Evolutionary conservation across 345 rosid genomes (phyloP).

Genomic region (Brassica nigra): DNA sequence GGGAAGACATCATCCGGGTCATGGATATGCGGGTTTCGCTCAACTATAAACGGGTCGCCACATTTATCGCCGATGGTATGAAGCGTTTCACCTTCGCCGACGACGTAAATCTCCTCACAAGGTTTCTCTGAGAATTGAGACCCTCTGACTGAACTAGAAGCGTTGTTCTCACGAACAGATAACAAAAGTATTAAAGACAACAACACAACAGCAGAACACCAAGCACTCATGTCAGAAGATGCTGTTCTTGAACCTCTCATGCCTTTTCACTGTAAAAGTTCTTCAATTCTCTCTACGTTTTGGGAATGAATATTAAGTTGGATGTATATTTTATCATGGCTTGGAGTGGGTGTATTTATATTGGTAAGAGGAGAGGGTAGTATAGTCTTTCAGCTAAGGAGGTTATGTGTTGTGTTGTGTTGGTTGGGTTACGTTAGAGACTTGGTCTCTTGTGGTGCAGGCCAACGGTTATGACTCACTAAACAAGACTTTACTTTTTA

Average conservation of each 20-base stretch:
- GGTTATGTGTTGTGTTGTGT: conserved; percentile 13
- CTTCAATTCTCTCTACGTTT: not conserved
- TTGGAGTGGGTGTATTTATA: conserved; percentile 22
- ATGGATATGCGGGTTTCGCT: conserved; percentile 78
- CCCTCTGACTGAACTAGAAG: conserved; percentile 49
- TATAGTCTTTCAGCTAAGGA: not conserved
- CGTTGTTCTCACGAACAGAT: conserved; percentile 49
- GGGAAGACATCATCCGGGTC: conserved; percentile 88
- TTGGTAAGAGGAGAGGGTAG: conserved; percentile 19
- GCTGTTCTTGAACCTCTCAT: conserved; percentile 33
- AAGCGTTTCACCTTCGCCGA: conserved; percentile 83
- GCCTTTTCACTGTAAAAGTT: not conserved
- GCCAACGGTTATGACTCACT: conserved; percentile 40
- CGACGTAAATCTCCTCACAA: conserved; percentile 83
- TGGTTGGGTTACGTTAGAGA: conserved; percentile 37
- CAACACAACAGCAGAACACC: conserved; percentile 64
- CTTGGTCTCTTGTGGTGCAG: conserved; percentile 30
- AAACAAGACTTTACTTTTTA: conserved; percentile 19
- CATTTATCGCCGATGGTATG: conserved; percentile 74
- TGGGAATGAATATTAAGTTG: not conserved
- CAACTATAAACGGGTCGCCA: conserved; percentile 75
- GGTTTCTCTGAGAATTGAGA: conserved; percentile 49
- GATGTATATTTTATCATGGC: not conserved
- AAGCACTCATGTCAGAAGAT: conserved; percentile 55
- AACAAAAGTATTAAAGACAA: conserved; percentile 55